Evolutionary conservation across 2,329 filamentous ascomycete genomes (phyloP), one percentile per base, ranked within the genome.

Genomic region (Cladophialophora yegresii): DNA sequence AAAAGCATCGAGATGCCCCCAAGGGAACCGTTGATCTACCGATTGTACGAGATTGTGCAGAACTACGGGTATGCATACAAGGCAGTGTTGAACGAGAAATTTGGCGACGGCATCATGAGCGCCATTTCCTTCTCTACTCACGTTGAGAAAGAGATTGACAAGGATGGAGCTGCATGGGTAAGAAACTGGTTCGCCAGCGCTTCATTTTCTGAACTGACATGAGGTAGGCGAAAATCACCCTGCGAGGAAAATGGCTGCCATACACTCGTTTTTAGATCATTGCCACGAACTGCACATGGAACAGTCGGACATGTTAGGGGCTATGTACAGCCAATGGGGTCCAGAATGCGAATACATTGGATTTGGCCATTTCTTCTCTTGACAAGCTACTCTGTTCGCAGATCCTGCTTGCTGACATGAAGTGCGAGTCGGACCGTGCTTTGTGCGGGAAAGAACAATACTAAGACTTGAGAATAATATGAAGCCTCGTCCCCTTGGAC

Each of bases 21-120:
- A 0, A 87, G 85, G 64, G 92, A 96, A 75, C 92, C 92, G 4
- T 78, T 96, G 71, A 93, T 97, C 74, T 98, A 98, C 77, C 83
- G 93, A 2, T 77, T 97, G 65, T 97, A 92, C 76, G 93, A 98
- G 82, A 90, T 97, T 75, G 89, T 98, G 67, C 93, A 97, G 80
- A 98, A 96, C 77, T 97, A 97, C 74, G 93, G 93, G 0, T 96
- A 96, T 76, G 91, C 93, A 0, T 97, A 96, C 80, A 97, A 97
- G 83, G 93, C 92, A 0, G 85, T 98, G 4, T 76, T 97, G 77
- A 97, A 98, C 71, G 93, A 98, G 84, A 97, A 97, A 83, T 92
- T 92, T 74, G 90, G 90, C 0, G 90, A 93, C 75, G 93, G 93
- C 0, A 98, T 98, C 74, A 97, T 98, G 93, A 96, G 92, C 75